Evolutionary conservation across 2,329 filamentous ascomycete species (phyloP).

Genomic region (Sporothrix pallida): DNA sequence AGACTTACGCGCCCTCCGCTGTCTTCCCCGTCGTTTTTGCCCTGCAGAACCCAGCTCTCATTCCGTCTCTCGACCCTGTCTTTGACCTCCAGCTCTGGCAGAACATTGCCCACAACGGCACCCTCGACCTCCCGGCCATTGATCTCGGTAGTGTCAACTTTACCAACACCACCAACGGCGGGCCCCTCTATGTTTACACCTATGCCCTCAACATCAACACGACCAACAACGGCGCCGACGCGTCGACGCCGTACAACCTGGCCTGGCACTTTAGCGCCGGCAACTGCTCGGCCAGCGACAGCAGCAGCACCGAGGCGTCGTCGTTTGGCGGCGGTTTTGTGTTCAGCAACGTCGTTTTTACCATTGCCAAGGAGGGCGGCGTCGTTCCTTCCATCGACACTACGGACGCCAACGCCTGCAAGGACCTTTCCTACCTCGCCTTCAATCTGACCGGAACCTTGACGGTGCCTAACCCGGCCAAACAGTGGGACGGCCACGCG

Average conservation of each 20-base stretch:
- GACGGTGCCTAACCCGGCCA: background rate
- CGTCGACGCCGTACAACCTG: constrained; percentile 18
- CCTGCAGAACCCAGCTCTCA: constrained; percentile 40
- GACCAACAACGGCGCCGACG: constrained; percentile 1
- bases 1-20: constrained; percentile 41
- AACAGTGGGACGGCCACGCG: constrained; percentile 18
- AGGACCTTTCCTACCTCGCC: background rate
- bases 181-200: constrained; percentile 7
- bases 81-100: constrained; percentile 27
- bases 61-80: constrained; percentile 33
- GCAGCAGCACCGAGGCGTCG: background rate
- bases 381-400: background rate
- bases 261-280: constrained; percentile 19
- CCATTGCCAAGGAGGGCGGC: constrained; percentile 13
- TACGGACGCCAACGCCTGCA: background rate
- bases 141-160: constrained; percentile 30
- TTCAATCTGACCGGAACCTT: constrained; percentile 35
- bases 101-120: constrained; percentile 9
- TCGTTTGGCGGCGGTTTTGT: constrained; percentile 12
- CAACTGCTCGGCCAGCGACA: constrained; percentile 24
- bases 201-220: constrained; percentile 20
- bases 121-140: background rate
- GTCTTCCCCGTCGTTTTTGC: constrained; percentile 43
- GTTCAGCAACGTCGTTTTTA: constrained; percentile 5
- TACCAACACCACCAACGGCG: background rate